A percentile compares a stretch with the other conserved stretches of the same genome.
Conservation (phyloP, 2,329 filamentous ascomycete genomes). For the Fusarium acutatum region DNA sequence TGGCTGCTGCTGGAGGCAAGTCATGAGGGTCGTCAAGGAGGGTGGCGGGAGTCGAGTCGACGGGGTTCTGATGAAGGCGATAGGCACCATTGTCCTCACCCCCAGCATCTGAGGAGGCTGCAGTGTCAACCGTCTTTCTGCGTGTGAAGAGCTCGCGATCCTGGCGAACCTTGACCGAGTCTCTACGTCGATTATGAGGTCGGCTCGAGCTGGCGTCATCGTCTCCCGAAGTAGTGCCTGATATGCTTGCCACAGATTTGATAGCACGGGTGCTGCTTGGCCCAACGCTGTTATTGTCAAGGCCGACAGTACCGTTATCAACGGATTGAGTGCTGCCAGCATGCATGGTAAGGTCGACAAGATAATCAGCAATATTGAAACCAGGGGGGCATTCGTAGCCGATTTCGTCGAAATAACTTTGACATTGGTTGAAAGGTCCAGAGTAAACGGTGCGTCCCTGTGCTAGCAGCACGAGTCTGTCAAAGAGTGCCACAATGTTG, state of each 20-base stretch:
- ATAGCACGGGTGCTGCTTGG: conserved; percentile 88
- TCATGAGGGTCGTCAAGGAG: conserved; percentile 76
- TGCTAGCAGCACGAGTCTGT: conserved; percentile 89
- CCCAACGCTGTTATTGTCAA: conserved; percentile 73
- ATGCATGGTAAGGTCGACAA: conserved; percentile 98
- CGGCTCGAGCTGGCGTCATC: conserved; percentile 68
- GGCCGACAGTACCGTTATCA: conserved; percentile 62
- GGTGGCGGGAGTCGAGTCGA: conserved; percentile 60
- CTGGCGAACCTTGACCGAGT: conserved; percentile 86
- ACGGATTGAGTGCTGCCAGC: conserved; percentile 69
- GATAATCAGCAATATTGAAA: conserved; percentile 98
- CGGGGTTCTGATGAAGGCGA: conserved; percentile 58
- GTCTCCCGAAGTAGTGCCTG: conserved; percentile 76
- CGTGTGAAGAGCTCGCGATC: conserved; percentile 91
- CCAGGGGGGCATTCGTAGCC: conserved; percentile 94
- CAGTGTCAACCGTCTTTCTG: conserved; percentile 71
- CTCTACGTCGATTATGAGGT: conserved; percentile 74
- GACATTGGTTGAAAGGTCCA: conserved; percentile 86
- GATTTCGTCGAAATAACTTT: conserved; percentile 89
- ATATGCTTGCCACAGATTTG: conserved; percentile 89
- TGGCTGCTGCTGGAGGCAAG: conserved; percentile 65
- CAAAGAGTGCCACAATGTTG: conserved; percentile 97
- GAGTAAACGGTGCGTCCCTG: conserved; percentile 93
- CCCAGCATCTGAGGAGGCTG: conserved; percentile 67
- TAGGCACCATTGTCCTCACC: conserved; percentile 61